These are phyloP conservation scores for Fusarium sp. DNA, from an alignment of 2,329 filamentous ascomycete species.

Conservation along the genomic window DNA sequence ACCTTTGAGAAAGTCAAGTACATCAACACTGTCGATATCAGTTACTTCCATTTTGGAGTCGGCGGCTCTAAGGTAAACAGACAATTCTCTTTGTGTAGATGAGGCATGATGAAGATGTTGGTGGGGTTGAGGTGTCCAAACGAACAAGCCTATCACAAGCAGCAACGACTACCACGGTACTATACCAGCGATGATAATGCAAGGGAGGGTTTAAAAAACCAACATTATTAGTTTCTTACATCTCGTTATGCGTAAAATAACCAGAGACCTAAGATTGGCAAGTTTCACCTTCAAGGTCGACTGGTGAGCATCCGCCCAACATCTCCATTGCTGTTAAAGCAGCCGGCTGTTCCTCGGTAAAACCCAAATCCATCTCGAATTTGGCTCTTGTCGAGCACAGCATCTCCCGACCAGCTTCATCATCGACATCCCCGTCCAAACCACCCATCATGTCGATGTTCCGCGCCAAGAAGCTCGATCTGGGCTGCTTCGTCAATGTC, in stretches of 20 bases:
- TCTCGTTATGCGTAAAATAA: background rate
- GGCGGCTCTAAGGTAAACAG: no score
- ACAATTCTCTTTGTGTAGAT: background rate
- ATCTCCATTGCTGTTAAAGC: accelerated
- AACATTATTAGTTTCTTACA: no score
- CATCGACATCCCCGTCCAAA: slow-evolving; percentile 21
- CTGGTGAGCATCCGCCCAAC: background rate
- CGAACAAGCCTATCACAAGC: background rate
- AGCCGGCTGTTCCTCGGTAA: slow-evolving; percentile 31
- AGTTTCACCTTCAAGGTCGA: background rate
- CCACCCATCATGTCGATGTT: slow-evolving; percentile 80
- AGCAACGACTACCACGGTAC: no score
- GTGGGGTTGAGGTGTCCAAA: background rate
- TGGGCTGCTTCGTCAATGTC: slow-evolving; percentile 88
- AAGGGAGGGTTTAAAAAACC: background rate
- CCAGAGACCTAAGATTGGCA: background rate
- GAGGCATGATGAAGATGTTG: background rate
- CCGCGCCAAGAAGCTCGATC: slow-evolving; percentile 87
- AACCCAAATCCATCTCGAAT: slow-evolving; percentile 14
- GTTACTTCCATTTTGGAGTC: background rate
- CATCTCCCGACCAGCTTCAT: slow-evolving; percentile 35
- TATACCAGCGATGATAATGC: no score
- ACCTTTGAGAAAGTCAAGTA: no score
- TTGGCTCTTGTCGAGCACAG: slow-evolving; percentile 20
- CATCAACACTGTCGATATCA: no score